Base-by-base conservation (phyloP, 2,329 filamentous ascomycete species). In the Parastagonospora avenae region DNA sequence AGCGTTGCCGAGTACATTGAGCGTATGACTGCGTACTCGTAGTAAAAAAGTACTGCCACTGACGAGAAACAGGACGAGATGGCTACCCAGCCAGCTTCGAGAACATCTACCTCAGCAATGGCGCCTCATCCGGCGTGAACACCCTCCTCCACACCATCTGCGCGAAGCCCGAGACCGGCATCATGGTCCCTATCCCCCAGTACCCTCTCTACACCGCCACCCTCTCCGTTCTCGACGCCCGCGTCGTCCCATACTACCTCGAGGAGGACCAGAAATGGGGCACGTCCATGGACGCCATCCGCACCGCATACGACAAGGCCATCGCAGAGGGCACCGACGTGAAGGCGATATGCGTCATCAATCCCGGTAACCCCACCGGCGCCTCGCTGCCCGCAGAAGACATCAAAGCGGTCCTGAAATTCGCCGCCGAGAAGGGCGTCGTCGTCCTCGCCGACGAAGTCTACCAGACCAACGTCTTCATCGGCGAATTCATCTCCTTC, bases 401-500 rank as follows among this genome's bases (percentile, higher is more conserved):
- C 68, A 87, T 99, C 74, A 86, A 88, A 67, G 82, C 83, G 44
- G 90, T 97, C n/a, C 83, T 97, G 62, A 85, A 94, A 59, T 89
- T 97, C 58, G 93, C 94, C 33, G 87, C 86, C 27, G 82, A 92
- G 74, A 86, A 97, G 80, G 85, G 88, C 64, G 83, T 99, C 24
- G 92, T 97, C 48, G 81, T 97, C 60, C 85, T 99, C 67, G 94
- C 94, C 45, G 94, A 99, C 70, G 94, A 99, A 77, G 94, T 99
- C 32, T 99, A 99, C 84, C 94, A 99, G 79, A 97, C 94, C 71
- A 99, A 99, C 76, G 90, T 99, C 65, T 99, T 99, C 78, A 80
- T 89, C 55, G 94, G 94, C 74, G 83, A 93, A 73, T 99, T 99
- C 81, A 86, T 90, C 78, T 95, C 90, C 68, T 97, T 99, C 87